Percentiles rank a stretch among this genome's conserved stretches.
Conservation (phyloP, 495 filamentous ascomycete genomes). For the Aspergillus heteromorphus region DNA sequence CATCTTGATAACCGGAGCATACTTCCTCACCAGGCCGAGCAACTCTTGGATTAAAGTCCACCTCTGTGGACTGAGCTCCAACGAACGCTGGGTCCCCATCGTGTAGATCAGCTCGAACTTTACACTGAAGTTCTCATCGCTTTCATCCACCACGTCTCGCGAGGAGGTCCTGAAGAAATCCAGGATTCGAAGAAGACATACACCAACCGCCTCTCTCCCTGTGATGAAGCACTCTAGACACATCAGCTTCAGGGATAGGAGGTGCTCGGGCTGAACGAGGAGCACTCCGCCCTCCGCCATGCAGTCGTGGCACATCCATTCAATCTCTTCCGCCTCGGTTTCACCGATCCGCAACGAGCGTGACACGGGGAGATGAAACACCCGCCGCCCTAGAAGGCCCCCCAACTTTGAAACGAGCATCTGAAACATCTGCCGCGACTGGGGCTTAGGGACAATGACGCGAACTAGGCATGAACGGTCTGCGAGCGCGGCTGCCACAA, state of each 20-base stretch:
- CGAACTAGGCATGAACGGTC: constrained; percentile 48
- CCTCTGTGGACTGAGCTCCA: constrained; percentile 53
- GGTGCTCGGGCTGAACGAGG: constrained; percentile 63
- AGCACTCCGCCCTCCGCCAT: constrained; percentile 48
- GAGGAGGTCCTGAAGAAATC: constrained; percentile 13
- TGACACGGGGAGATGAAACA: constrained; percentile 62
- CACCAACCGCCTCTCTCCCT: no score
- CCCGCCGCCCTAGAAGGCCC: constrained; percentile 49
- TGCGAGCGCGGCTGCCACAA: constrained; percentile 51
- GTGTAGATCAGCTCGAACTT: constrained; percentile 65
- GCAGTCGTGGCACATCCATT: constrained; percentile 37
- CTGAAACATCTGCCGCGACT: constrained; percentile 58
- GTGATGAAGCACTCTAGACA: constrained; percentile 1
- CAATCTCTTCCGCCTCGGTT: constrained; percentile 7
- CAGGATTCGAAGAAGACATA: no score
- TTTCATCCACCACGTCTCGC: constrained; percentile 60
- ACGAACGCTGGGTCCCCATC: constrained; percentile 49
- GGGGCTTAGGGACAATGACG: constrained; percentile 59
- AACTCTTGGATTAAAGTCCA: constrained; percentile 58
- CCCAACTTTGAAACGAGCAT: constrained; percentile 56
- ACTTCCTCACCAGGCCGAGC: constrained; percentile 35
- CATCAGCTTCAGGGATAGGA: constrained; percentile 59
- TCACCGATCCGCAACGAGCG: constrained; percentile 40
- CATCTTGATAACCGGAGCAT: background rate
- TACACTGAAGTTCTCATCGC: constrained; percentile 58